These are phyloP conservation scores for Solanum peruvianum DNA, from an alignment of 257 asterid species.

Conservation along the genomic window DNA sequence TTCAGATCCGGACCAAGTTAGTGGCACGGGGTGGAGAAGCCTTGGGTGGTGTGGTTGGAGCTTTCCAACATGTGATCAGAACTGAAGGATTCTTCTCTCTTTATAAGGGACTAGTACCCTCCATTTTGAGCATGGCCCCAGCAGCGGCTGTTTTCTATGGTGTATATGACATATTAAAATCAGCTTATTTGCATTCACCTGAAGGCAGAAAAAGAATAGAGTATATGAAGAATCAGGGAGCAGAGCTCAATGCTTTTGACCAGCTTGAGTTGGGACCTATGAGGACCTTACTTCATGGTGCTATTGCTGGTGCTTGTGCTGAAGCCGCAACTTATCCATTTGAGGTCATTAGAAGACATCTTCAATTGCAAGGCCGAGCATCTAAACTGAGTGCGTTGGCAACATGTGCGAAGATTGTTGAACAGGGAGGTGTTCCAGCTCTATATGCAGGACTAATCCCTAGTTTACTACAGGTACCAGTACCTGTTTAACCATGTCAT, in stretches of 20 bases:
- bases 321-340: constrained; percentile 94
- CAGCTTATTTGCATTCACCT: constrained; percentile 69
- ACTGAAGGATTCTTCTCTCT: constrained; percentile 93
- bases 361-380: constrained; percentile 78
- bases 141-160: constrained; percentile 96
- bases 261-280: constrained; percentile 85
- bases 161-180: constrained; percentile 81
- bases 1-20: constrained; percentile 87
- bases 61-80: constrained; percentile 68
- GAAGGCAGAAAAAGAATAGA: constrained; percentile 70
- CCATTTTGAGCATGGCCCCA: constrained; percentile 98
- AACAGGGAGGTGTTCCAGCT: constrained; percentile 82
- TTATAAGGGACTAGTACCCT: constrained; percentile 86
- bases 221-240: constrained; percentile 47
- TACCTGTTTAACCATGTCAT: background rate
- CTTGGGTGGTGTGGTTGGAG: constrained; percentile 87
- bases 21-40: constrained; percentile 96
- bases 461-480: constrained; percentile 79
- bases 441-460: constrained; percentile 91
- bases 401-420: constrained; percentile 54
- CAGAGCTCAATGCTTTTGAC: constrained; percentile 71
- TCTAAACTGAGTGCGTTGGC: constrained; percentile 61
- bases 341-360: constrained; percentile 92
- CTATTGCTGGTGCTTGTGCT: constrained; percentile 96
- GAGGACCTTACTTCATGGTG: constrained; percentile 87